Evolutionary conservation across 352 stramenopile species (phyloP), one percentile per base, ranked within the genome.

Genomic region (Globisporangium parvum): DNA sequence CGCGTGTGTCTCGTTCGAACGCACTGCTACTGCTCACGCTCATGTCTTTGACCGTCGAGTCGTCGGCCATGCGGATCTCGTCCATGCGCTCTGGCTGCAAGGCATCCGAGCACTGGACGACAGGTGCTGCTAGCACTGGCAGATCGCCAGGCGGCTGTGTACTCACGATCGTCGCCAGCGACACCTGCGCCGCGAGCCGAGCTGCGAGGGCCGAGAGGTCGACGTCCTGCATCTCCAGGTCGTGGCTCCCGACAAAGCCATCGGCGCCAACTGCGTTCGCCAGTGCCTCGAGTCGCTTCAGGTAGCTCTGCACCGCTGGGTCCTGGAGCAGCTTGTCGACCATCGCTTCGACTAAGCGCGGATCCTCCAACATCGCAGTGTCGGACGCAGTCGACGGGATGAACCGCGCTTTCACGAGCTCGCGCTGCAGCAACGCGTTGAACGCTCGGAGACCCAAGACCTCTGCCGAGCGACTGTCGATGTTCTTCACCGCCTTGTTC

Each of bases 401-500:
- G 24, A 86, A 77, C 0, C 75, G 69, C 24, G 74, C 69, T 51
- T 81, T 90, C 17, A 92, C 60, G 2, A 93, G 56, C 39, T 92
- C 85, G 46, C 73, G 75, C 11, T 75, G 77, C 1, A 95, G 54
- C 15, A 95, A 45, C 5, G 75, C 61, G 42, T 88, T 87, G 20
- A 90, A 75, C 0, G 82, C 75, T 50, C 87, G 85, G 33, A 91
- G 55, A n/a, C 66, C 72, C 20, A 82, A 58, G 0, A 95, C 51
- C 52, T 95, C 81, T 0, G 77, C 80, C 14, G 84, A 90, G 14
- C 77, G 69, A n/a, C 69, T 78, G 66, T 95, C 84, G 33, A 95
- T 78, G 44, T 95, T 95, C 51, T 95, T 95, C 24, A 95, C 72
- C 4, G 85, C 85, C 57, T 95, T 95, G 57, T 95, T 95, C 39